phyloP scores from a whole-genome alignment of 1,284 basidiomycete species.

The Rhodofomes roseus region DNA sequence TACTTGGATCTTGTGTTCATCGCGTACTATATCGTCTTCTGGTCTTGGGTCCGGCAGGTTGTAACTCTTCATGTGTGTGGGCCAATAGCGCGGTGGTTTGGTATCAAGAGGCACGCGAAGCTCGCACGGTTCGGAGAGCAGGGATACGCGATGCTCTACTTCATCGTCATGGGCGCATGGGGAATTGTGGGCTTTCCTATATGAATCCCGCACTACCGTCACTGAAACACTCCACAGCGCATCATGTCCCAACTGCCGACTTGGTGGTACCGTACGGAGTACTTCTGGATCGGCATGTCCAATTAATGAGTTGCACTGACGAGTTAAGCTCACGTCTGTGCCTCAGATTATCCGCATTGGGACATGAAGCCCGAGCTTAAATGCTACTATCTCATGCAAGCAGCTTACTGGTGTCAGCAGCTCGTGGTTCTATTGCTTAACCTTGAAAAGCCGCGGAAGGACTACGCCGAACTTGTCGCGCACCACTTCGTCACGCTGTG shows the following conservation, averaged over 20 bases:
- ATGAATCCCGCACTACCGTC: neutral
- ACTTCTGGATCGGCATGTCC: slow-evolving; percentile 75
- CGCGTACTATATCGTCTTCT: slow-evolving; percentile 86
- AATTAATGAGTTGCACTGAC: slow-evolving; percentile 1
- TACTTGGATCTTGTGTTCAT: slow-evolving; percentile 82
- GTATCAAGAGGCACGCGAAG: slow-evolving; percentile 67
- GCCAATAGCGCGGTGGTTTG: slow-evolving; percentile 69
- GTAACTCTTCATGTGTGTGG: slow-evolving; percentile 68
- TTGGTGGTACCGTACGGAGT: slow-evolving; percentile 84
- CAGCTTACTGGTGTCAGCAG: slow-evolving; percentile 94
- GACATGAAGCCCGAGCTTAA: slow-evolving; percentile 87
- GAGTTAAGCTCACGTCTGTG: neutral
- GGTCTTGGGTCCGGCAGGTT: slow-evolving; percentile 85
- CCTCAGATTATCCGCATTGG: slow-evolving; percentile 81
- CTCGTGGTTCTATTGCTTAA: slow-evolving; percentile 81
- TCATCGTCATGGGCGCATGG: slow-evolving; percentile 64
- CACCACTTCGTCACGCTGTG: slow-evolving; percentile 95
- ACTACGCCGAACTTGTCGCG: slow-evolving; percentile 82
- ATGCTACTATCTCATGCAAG: slow-evolving; percentile 88
- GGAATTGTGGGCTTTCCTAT: slow-evolving; percentile 63
- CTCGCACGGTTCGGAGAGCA: slow-evolving; percentile 88
- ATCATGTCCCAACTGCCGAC: slow-evolving; percentile 88
- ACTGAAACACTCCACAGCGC: slow-evolving; percentile 39
- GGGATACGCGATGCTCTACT: slow-evolving; percentile 84
- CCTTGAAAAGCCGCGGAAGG: slow-evolving; percentile 93